Evolutionary conservation across 1,284 basidiomycete genomes (phyloP).

Genomic region (Cryptococcus wingfieldii): DNA sequence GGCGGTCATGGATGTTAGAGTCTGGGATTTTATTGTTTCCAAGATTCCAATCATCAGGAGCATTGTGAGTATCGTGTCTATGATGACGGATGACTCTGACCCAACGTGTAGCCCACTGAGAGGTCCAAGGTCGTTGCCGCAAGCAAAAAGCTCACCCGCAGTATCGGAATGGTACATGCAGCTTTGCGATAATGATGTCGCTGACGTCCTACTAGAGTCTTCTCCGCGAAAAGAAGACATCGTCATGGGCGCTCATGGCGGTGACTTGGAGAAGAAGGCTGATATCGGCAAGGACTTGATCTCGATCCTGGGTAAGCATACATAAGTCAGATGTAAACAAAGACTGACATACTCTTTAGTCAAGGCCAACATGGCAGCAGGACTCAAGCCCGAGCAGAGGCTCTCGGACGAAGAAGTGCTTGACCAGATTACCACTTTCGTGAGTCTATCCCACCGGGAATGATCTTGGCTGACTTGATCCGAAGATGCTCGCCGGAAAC

Average conservation of each 20-base stretch:
- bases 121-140: conserved; percentile 44
- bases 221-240: conserved; percentile 54
- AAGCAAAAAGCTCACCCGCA: conserved; percentile 54
- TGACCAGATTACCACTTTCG: conserved; percentile 72
- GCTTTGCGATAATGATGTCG: background rate
- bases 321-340: background rate
- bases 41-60: conserved; percentile 57
- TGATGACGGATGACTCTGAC: background rate
- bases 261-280: conserved; percentile 43
- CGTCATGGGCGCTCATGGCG: conserved; percentile 25
- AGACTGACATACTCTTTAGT: conserved; percentile 46
- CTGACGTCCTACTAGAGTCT: conserved; percentile 43
- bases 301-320: conserved; percentile 54
- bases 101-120: conserved; percentile 25
- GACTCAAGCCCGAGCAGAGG: conserved; percentile 55
- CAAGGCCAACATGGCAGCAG: conserved; percentile 58
- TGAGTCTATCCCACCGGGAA: conserved; percentile 37
- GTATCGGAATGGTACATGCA: conserved; percentile 53
- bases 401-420: conserved; percentile 64
- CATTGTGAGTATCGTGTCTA: conserved; percentile 53
- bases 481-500: conserved; percentile 56
- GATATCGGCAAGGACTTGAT: conserved; percentile 53
- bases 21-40: conserved; percentile 58
- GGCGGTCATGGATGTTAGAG: conserved; percentile 47
- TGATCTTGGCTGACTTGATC: background rate